Base-by-base conservation (phyloP, 768 basidiomycete genomes). In the Tulasnella sp. region DNA sequence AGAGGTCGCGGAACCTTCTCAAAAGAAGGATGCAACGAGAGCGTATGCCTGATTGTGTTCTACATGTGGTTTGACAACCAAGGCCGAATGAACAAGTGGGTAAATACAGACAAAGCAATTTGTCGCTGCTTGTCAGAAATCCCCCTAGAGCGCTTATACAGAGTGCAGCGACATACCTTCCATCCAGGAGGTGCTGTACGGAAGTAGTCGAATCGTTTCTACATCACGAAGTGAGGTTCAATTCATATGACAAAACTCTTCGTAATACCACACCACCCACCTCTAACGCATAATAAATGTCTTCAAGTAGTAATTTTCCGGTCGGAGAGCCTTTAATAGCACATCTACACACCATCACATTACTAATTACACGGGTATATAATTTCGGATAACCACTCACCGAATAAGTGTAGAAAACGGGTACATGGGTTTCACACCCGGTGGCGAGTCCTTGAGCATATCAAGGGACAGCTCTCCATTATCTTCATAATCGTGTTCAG, bases 241-340 rank as follows among this genome's bases (percentile, higher is more conserved):
- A 33, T 10, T 12, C n/a, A 41, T 42, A n/a, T n/a, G n/a, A 39
- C 19, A 25, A 22, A 39, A 16, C 37, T 16, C 42, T 25, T 15
- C 31, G 40, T 40, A 37, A 25, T 48, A 15, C 20, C 20, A 27
- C 31, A 29, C n/a, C 35, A 42, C 33, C 31, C 40, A 39, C 44
- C 16, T 46, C 86, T 56, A 90, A 88, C 13, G 86, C 86, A 66
- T 88, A 89, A 64, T 90, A 90, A 48, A 90, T 89, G 65, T 90
- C 86, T 68, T 90, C 86, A 45, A 90, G 68, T 48, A 90, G 68
- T 50, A 90, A 65, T 62, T 85, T 87, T 66, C 84, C 82, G 62
- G 83, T 87, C 34, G 86, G 86, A 5, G 87, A 85, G 54, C 86
- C 87, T 67, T 90, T 90, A 65, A 90, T 90, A 49, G 86, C 86